These are phyloP conservation scores for Fusarium chlamydosporum DNA, from an alignment of 2,329 filamentous ascomycete species.

Conservation along the genomic window DNA sequence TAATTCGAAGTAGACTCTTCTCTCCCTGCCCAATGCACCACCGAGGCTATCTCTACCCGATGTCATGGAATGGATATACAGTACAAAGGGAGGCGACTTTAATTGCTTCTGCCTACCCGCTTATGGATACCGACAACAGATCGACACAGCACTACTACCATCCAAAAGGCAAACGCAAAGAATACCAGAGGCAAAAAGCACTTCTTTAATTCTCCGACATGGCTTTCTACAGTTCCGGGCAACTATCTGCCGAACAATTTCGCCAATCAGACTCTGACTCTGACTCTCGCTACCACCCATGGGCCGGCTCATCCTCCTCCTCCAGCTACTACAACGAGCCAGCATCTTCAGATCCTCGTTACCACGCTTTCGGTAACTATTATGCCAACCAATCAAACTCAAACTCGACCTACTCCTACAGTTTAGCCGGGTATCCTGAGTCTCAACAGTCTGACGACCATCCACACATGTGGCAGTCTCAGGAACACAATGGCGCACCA, in stretches of 20 bases:
- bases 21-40: constrained; percentile 27
- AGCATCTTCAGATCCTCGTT: constrained; percentile 39
- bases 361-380: constrained; percentile 35
- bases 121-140: constrained; percentile 45
- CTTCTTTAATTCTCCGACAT: constrained; percentile 35
- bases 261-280: constrained; percentile 42
- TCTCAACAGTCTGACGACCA: constrained; percentile 39
- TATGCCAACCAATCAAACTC: constrained; percentile 42
- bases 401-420: constrained; percentile 30
- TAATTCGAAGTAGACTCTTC: constrained; percentile 1
- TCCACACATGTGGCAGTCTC: constrained; percentile 39
- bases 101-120: constrained; percentile 42
- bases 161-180: constrained; percentile 17
- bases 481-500: constrained; percentile 35
- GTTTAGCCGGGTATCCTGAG: constrained; percentile 31
- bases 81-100: constrained; percentile 32
- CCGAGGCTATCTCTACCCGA: constrained; percentile 18
- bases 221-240: constrained; percentile 36
- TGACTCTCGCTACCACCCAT: constrained; percentile 38
- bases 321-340: constrained; percentile 33
- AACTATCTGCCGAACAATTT: constrained; percentile 37
- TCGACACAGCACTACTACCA: constrained; percentile 45
- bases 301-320: constrained; percentile 28
- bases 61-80: background rate
- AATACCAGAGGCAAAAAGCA: background rate